Base-by-base conservation (phyloP, 768 basidiomycete genomes). In the Tylopilus plumbeoviolaceoides region DNA sequence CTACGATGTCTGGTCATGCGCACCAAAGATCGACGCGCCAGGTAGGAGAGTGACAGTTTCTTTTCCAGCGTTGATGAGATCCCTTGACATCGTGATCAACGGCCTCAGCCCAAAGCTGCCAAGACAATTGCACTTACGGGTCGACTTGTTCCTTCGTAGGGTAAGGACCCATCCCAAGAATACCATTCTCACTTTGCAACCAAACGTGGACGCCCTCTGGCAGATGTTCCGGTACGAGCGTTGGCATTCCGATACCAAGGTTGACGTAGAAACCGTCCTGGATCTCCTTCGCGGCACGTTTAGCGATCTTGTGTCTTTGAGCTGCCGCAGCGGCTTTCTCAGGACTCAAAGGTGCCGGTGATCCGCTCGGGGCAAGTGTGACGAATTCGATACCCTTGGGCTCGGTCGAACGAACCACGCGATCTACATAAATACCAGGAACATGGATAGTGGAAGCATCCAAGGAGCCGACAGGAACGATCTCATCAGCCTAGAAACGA, bases 21-120 rank as follows among this genome's bases (percentile, higher is more conserved):
- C 59, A 87, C 90, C 95, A 66, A 98, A 98, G 8, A 93, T 73
- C 5, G 94, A 87, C 27, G 93, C 91, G 23, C 95, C 95, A 21
- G 93, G 93, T 21, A 97, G 76, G 10, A 98, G 78, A 6, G 95
- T 97, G 44, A 97, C 83, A 6, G 92, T 94, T 72, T 95, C 92
- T 69, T 97, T 97, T 20, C 93, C 93, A 38, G 93, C 94, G 60
- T 97, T 97, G 63, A 95, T 89, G 58, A 95, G 80, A 68, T 97
- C 93, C 36, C 89, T 91, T 59, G 8, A 55, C 20, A 35, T 23
- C 38, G 36, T 41, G 18, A 42, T 58, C 36, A 53, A 52, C 58
- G 6, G 54, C 10, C 23, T 1, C 20, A 33, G n/a, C 15, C 28
- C 15, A 30, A 59, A 17, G 18, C 23, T 2, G 48, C 44, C n/a